These are phyloP conservation scores for Geotrichum aggregatum DNA, from an alignment of 1,139 yeast genomes.

Conservation along the genomic window DNA sequence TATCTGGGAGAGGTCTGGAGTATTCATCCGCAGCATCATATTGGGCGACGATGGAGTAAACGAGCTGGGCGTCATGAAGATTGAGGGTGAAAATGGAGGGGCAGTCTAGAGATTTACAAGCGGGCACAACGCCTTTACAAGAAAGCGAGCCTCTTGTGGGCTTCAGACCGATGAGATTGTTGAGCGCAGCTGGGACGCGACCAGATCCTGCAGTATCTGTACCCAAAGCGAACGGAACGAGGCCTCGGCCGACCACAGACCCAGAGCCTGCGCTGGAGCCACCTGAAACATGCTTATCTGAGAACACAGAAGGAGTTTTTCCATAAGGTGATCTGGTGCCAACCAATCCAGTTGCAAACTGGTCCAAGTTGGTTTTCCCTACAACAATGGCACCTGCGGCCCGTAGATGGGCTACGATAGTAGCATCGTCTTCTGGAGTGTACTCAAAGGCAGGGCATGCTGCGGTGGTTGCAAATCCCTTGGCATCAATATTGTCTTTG, in stretches of 20 bases:
- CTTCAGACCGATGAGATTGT: conserved; percentile 84
- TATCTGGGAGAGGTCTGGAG: conserved; percentile 67
- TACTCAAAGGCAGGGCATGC: conserved; percentile 86
- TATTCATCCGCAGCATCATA: conserved; percentile 78
- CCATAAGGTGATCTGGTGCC: conserved; percentile 96
- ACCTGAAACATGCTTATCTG: conserved; percentile 75
- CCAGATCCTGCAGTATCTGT: conserved; percentile 99
- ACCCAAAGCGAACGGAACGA: conserved; percentile 83
- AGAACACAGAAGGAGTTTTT: conserved; percentile 71
- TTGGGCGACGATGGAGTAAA: conserved; percentile 64
- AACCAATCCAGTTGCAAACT: conserved; percentile 93
- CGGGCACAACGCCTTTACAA: conserved; percentile 90
- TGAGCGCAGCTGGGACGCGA: conserved; percentile 94
- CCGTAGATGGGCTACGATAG: conserved; percentile 64
- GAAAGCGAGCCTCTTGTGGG: conserved; percentile 88
- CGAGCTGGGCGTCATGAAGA: conserved; percentile 74
- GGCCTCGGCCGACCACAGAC: conserved; percentile 79
- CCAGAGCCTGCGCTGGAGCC: conserved; percentile 98
- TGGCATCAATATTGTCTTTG: conserved; percentile 89
- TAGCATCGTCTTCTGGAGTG: conserved; percentile 64
- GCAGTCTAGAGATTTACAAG: conserved; percentile 90
- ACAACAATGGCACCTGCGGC: conserved; percentile 84
- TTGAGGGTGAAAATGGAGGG: conserved; percentile 79
- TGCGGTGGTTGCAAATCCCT: conserved; percentile 80
- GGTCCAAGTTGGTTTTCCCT: conserved; percentile 92